Evolutionary conservation across 805 yeast genomes (phyloP).

Genomic region (Kregervanrija fluxuum): DNA sequence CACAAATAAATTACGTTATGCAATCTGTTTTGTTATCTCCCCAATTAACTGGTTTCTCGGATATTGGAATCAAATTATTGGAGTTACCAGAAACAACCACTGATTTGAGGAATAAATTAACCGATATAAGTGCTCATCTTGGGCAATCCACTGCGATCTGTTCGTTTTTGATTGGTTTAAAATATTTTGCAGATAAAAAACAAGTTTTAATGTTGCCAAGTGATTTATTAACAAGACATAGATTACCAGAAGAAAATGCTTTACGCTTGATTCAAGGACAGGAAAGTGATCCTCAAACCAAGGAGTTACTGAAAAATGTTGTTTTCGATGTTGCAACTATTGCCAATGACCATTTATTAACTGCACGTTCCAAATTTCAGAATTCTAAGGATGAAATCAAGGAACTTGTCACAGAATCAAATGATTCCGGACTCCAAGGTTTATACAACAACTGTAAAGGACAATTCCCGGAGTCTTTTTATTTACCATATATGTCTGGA

Average conservation of each 20-base stretch:
- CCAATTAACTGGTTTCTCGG: slow-evolving; percentile 44
- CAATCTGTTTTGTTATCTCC: slow-evolving; percentile 56
- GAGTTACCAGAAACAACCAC: slow-evolving; percentile 35
- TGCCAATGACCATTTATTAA: slow-evolving; percentile 73
- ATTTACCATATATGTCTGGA: slow-evolving; percentile 60
- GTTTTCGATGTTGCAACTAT: slow-evolving; percentile 62
- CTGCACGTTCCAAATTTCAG: slow-evolving; percentile 53
- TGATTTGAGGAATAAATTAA: slow-evolving; percentile 26
- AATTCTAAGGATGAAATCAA: slow-evolving; percentile 32
- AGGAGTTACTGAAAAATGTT: slow-evolving; percentile 42
- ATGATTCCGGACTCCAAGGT: too few relatives aligned
- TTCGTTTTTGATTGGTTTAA: slow-evolving; percentile 51
- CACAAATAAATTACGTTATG: slow-evolving; percentile 64
- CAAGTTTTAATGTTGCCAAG: slow-evolving; percentile 55
- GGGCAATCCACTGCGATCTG: slow-evolving; percentile 79
- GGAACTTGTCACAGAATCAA: too few relatives aligned
- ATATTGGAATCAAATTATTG: slow-evolving; percentile 35
- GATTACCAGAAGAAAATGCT: slow-evolving; percentile 58
- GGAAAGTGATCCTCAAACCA: slow-evolving; percentile 20
- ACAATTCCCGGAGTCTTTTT: slow-evolving; percentile 52
- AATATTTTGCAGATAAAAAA: slow-evolving; percentile 45
- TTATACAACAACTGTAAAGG: neutral
- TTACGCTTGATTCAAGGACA: slow-evolving; percentile 42
- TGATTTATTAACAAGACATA: slow-evolving; percentile 45
- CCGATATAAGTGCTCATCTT: slow-evolving; percentile 67